Conservation (phyloP, 2,329 filamentous ascomycete species). For the Phialemonium atrogriseum region DNA sequence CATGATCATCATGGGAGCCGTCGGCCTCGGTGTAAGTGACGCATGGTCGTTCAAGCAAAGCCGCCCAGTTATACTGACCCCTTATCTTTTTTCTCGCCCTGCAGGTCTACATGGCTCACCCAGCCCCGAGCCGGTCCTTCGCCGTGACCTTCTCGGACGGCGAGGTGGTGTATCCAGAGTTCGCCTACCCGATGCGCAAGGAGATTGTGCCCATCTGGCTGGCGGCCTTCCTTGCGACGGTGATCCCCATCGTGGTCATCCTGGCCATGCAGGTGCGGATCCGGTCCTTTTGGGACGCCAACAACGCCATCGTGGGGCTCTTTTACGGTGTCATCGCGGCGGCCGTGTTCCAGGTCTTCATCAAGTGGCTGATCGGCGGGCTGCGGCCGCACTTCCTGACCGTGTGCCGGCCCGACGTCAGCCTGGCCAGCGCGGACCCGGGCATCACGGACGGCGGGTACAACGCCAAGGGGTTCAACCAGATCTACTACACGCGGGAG, state of each 20-base stretch:
- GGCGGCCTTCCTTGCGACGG: slow-evolving; percentile 54
- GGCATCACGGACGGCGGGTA: slow-evolving; percentile 33
- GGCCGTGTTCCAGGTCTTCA: slow-evolving; percentile 66
- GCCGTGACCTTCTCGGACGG: slow-evolving; percentile 58
- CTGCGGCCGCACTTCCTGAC: slow-evolving; percentile 64
- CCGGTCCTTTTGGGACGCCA: slow-evolving; percentile 60
- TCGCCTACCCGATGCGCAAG: slow-evolving; percentile 61
- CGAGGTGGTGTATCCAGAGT: slow-evolving; percentile 61
- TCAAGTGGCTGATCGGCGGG: slow-evolving; percentile 69
- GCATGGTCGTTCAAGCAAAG: background rate
- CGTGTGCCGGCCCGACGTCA: slow-evolving; percentile 57
- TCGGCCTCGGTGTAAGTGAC: slow-evolving; percentile 55
- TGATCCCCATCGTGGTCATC: slow-evolving; percentile 58
- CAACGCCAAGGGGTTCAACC: slow-evolving; percentile 41
- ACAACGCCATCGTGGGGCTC: slow-evolving; percentile 63
- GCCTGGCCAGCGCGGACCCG: slow-evolving; percentile 27
- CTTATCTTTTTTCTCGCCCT: background rate
- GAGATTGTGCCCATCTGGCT: slow-evolving; percentile 66
- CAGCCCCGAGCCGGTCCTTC: slow-evolving; percentile 62
- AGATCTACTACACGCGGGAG: slow-evolving; percentile 60
- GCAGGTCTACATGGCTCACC: slow-evolving; percentile 54
- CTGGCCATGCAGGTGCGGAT: slow-evolving; percentile 59
- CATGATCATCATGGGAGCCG: slow-evolving; percentile 43
- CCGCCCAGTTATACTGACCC: background rate
- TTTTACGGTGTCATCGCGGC: slow-evolving; percentile 62